Conservation (phyloP, 805 yeast genomes). For the Priceomyces castillae region DNA sequence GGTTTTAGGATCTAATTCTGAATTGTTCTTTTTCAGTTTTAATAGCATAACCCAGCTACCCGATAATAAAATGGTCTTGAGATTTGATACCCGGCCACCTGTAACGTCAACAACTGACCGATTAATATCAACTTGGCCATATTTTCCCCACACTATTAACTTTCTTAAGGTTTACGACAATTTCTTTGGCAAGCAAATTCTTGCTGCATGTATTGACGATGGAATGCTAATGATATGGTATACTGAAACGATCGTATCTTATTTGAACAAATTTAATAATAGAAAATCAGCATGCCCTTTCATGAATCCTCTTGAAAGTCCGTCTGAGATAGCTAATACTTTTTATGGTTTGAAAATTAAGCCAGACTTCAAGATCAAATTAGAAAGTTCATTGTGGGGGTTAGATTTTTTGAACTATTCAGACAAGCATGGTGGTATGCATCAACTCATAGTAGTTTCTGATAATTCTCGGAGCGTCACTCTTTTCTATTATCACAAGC, state of each 20-base stretch:
- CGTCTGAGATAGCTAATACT: conserved; percentile 6
- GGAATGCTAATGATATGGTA: conserved; percentile 47
- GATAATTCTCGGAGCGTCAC: conserved; percentile 53
- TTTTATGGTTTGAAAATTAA: conserved; percentile 20
- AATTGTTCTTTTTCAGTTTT: conserved; percentile 32
- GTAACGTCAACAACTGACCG: conserved; percentile 41
- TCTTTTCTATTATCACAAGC: conserved; percentile 33
- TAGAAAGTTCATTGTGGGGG: conserved; percentile 61
- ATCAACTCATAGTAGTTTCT: conserved; percentile 44
- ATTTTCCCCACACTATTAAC: conserved; percentile 57
- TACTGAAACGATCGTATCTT: conserved; percentile 21
- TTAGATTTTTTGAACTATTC: conserved; percentile 39
- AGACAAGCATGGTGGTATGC: conserved; percentile 15
- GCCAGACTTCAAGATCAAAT: conserved; percentile 27
- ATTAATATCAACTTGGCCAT: conserved; percentile 48
- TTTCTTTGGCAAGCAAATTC: conserved; percentile 39
- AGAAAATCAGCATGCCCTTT: conserved; percentile 5
- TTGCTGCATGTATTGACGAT: conserved; percentile 54
- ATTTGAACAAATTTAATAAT: conserved; percentile 9
- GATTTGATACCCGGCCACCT: conserved; percentile 42
- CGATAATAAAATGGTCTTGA: conserved; percentile 19
- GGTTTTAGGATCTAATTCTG: conserved; percentile 35
- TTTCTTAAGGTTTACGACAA: conserved; percentile 35
- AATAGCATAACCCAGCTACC: conserved; percentile 28
- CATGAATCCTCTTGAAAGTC: conserved; percentile 8